Conservation (phyloP, 495 filamentous ascomycete species). For the Trichoderma parareesei region DNA sequence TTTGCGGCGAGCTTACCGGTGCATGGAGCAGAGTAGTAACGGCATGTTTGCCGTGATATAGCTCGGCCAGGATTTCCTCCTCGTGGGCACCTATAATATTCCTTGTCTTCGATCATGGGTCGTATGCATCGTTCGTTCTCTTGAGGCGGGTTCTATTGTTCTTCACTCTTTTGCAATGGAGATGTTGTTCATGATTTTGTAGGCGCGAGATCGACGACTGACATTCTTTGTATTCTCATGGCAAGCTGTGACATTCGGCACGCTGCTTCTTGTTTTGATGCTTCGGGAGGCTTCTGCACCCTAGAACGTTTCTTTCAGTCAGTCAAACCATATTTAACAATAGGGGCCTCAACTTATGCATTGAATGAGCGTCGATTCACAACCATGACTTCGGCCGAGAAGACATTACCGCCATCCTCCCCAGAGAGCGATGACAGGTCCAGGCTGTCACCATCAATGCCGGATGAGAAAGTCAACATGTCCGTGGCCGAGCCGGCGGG, state of each 20-base stretch:
- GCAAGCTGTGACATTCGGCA: not conserved
- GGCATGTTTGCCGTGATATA: no score
- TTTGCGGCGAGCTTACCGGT: not conserved
- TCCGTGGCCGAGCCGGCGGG: not conserved
- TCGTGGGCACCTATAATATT: no score
- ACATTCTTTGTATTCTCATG: not conserved
- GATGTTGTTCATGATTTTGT: not conserved
- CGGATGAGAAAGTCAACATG: not conserved
- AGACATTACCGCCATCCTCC: not conserved
- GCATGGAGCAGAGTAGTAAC: not conserved
- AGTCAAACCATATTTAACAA: not conserved
- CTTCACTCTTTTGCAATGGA: not conserved
- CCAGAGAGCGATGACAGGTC: not conserved
- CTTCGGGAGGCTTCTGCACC: not conserved
- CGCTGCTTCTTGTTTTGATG: not conserved
- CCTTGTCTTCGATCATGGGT: no score
- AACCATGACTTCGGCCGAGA: not conserved
- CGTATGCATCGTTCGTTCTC: not conserved
- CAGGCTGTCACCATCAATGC: not conserved
- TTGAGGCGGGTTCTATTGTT: not conserved
- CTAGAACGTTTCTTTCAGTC: not conserved
- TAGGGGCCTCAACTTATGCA: not conserved
- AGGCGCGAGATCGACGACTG: not conserved
- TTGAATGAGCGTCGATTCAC: not conserved
- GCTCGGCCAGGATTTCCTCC: no score